phyloP scores from a whole-genome alignment of 2,329 filamentous ascomycete species.

The Aspergillus chevalieri region DNA sequence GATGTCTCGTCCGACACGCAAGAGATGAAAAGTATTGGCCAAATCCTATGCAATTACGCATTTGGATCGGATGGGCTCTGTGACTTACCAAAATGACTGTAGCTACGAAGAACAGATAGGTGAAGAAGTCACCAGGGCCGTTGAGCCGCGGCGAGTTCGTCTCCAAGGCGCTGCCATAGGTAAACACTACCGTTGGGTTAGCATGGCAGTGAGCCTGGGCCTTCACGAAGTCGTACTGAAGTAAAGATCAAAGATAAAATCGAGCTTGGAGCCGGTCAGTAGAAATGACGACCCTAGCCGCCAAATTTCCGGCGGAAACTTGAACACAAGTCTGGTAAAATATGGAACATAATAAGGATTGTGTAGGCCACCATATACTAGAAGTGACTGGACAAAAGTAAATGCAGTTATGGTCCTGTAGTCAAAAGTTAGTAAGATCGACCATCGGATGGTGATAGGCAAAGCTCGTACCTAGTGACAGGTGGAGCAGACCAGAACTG shows the following conservation, averaged over 20 bases:
- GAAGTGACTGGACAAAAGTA: constrained; percentile 57
- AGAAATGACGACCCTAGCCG: constrained; percentile 54
- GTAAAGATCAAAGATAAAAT: constrained; percentile 67
- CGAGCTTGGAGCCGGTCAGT: constrained; percentile 50
- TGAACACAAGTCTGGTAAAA: constrained; percentile 46
- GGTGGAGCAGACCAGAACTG: constrained; percentile 61
- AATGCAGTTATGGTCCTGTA: constrained; percentile 61
- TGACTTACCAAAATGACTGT: constrained; percentile 70
- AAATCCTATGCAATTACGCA: constrained; percentile 6
- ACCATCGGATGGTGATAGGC: neutral
- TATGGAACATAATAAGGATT: constrained; percentile 50
- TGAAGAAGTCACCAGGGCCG: constrained; percentile 70
- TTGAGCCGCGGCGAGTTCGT: constrained; percentile 63
- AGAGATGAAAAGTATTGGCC: constrained; percentile 11
- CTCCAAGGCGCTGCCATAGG: constrained; percentile 71
- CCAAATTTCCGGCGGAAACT: constrained; percentile 56
- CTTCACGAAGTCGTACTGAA: constrained; percentile 47
- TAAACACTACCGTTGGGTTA: constrained; percentile 55
- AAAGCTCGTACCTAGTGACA: constrained; percentile 54
- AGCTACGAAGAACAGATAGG: constrained; percentile 70
- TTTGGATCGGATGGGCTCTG: constrained; percentile 6
- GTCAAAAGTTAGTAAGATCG: constrained; percentile 40
- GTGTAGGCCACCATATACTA: constrained; percentile 55
- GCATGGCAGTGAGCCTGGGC: constrained; percentile 16
- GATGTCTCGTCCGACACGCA: constrained; percentile 10